Evolutionary conservation across 2,329 filamentous ascomycete species (phyloP).

Genomic region (Xylariaceae sp.): DNA sequence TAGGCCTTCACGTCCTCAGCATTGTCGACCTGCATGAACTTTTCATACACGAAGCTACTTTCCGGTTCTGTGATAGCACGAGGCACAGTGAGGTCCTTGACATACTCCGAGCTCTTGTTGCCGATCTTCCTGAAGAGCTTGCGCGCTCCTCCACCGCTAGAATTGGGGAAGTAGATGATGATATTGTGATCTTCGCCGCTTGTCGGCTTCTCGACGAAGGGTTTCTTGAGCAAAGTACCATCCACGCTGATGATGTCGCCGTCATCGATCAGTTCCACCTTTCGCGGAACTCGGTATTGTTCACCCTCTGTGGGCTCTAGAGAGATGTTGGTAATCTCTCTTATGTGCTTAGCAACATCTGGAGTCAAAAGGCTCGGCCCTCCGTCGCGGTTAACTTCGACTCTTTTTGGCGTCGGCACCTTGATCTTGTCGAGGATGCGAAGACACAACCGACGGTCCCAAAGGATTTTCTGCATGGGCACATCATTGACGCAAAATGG

Average conservation of each 20-base stretch:
- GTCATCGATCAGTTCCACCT: constrained; percentile 83
- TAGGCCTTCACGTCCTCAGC: constrained; percentile 98
- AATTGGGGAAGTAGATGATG: constrained; percentile 91
- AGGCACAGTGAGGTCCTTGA: constrained; percentile 70
- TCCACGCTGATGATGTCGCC: constrained; percentile 87
- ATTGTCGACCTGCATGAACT: constrained; percentile 95
- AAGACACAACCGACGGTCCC: constrained; percentile 90
- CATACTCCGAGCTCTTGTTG: constrained; percentile 97
- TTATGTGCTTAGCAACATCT: constrained; percentile 76
- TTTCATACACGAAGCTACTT: constrained; percentile 92
- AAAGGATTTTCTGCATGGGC: constrained; percentile 94
- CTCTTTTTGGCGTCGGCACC: constrained; percentile 80
- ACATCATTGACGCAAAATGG: constrained; percentile 98
- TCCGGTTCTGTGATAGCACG: constrained; percentile 75
- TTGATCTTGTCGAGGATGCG: constrained; percentile 82
- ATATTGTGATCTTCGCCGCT: constrained; percentile 99
- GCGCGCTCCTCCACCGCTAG: constrained; percentile 81
- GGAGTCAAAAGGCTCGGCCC: constrained; percentile 74
- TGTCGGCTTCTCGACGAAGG: constrained; percentile 98
- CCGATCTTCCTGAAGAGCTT: constrained; percentile 95
- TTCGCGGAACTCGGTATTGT: constrained; percentile 48
- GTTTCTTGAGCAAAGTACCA: constrained; percentile 75
- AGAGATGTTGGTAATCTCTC: constrained; percentile 72
- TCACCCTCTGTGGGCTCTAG: constrained; percentile 68
- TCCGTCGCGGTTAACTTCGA: constrained; percentile 91